Conservation (phyloP, 2,329 filamentous ascomycete genomes). For the Aspergillus clavatus region DNA sequence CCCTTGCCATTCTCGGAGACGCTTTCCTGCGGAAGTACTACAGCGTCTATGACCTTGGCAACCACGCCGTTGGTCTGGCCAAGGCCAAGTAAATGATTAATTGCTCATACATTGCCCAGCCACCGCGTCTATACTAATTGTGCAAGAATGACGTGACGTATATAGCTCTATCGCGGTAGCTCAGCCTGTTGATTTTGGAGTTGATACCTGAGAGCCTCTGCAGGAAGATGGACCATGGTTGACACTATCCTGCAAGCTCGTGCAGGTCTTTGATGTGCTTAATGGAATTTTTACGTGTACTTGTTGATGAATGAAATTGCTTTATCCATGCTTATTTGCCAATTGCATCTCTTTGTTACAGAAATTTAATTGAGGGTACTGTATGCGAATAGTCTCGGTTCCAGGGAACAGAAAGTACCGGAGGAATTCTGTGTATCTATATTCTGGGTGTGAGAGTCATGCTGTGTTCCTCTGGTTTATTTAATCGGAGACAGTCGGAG, state of each 20-base stretch:
- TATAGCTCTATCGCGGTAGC: slow-evolving; percentile 1
- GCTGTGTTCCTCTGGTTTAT: too few species aligned
- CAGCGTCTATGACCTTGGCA: slow-evolving; percentile 93
- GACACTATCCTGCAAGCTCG: neutral
- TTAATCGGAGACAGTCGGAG: too few species aligned
- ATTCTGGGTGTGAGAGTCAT: too few species aligned
- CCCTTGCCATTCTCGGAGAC: slow-evolving; percentile 82
- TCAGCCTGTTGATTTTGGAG: neutral
- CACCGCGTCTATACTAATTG: neutral
- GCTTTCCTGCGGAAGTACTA: slow-evolving; percentile 61
- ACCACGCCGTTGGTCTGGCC: slow-evolving; percentile 82
- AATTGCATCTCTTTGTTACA: too few species aligned
- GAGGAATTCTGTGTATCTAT: too few species aligned
- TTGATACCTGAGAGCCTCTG: neutral
- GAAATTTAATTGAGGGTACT: too few species aligned
- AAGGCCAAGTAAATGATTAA: slow-evolving; percentile 62
- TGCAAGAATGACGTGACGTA: slow-evolving; percentile 4
- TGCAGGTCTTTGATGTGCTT: neutral
- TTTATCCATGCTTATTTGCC: neutral
- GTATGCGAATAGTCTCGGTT: too few species aligned
- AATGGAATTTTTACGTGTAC: neutral
- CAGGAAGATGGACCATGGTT: neutral
- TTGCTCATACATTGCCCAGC: neutral
- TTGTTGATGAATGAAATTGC: neutral
- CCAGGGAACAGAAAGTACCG: too few species aligned